Base-by-base conservation (phyloP, 768 basidiomycete species). In the Candolleomyces efflorescens region DNA sequence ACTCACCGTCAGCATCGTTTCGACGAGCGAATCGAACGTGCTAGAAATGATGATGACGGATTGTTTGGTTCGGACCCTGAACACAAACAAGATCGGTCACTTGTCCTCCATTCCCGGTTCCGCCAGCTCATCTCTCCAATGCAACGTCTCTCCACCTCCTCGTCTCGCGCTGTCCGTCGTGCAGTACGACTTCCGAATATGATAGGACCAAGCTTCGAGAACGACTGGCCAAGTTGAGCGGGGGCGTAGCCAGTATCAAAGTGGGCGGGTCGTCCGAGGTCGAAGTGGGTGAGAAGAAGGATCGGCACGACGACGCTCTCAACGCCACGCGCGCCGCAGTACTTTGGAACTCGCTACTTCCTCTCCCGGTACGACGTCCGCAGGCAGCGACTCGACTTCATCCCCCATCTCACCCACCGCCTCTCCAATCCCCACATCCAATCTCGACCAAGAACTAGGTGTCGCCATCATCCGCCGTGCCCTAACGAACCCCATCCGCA, bases 201-300 rank as follows among this genome's bases (percentile, higher is more conserved):
- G 95, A 99, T 83, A 82, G 85, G 68, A 87, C 87, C 63, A 98
- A 97, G 78, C 83, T 99, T 51, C 95, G 98, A 72, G 96, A 98
- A 71, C 90, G 96, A 62, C 82, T 99, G 46, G 96, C 96, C 62
- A 98, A 99, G 82, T 81, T 98, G 53, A 85, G 84, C 46, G 96
- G 96, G 46, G 95, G 96, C 74, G 96, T 98, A 48, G 96, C 96
- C 15, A 94, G 98, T 74, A 98, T 98, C 82, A 94, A 93, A 75
- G 96, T 98, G 60, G 96, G 96, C 56, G 96, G 96, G 17, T 77
- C 87, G 20, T 85, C 82, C 53, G 96, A 98, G 73, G 96, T 98
- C 53, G 96, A 98, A 75, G 96, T 98, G 59, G 82, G 95, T 6
- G 96, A 98, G 83, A 98, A 98, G 92, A 97, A 98, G 85, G 96